These are phyloP conservation scores for Colletotrichum aenigma DNA, from an alignment of 2,329 filamentous ascomycete genomes.

Conservation along the genomic window DNA sequence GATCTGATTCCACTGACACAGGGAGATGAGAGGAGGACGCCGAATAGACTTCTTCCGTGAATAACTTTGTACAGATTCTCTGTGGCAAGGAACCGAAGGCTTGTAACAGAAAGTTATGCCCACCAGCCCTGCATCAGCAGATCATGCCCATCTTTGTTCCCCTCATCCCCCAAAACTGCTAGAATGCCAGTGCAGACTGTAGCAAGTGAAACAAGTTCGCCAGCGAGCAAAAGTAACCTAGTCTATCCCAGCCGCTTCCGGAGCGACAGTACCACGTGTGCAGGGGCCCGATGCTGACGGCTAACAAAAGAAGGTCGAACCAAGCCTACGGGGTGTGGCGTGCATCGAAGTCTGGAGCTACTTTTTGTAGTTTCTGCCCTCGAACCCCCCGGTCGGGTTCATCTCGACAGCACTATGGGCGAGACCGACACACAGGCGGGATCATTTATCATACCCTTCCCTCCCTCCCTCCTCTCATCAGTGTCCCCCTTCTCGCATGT, in stretches of 20 bases:
- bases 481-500: background rate
- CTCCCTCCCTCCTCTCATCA: background rate
- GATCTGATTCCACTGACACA: background rate
- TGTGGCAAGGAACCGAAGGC: background rate
- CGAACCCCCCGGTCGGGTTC: conserved; percentile 1
- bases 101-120: background rate
- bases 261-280: conserved; percentile 8
- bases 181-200: background rate
- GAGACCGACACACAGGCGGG: background rate
- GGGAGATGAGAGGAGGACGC: background rate
- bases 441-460: conserved; percentile 3
- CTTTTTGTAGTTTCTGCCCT: background rate
- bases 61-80: background rate
- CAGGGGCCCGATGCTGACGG: conserved; percentile 1
- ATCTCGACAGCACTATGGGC: background rate
- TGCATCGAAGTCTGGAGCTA: background rate
- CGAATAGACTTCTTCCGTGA: background rate
- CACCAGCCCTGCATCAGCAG: background rate
- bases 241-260: conserved; percentile 4
- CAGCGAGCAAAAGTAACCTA: background rate
- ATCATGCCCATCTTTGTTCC: background rate
- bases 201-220: conserved; percentile 7
- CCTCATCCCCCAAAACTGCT: background rate
- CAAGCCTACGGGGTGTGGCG: conserved; percentile 8
- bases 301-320: background rate